Evolutionary conservation across 345 rosid species (phyloP).

Genomic region (Citrus hindsii): DNA sequence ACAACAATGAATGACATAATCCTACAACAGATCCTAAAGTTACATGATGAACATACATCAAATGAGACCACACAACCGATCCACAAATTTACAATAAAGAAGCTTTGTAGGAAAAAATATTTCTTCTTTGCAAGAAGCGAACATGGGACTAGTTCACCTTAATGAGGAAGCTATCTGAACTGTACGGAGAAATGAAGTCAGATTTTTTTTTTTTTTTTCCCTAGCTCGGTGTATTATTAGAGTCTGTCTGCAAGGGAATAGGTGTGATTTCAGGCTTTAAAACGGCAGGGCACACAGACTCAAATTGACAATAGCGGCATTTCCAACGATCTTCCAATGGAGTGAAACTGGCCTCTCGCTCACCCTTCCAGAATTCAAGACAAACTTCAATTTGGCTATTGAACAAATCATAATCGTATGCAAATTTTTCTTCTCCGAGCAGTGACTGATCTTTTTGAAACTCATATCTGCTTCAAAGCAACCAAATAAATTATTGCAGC

Average conservation of each 20-base stretch:
- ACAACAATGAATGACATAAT: neutral
- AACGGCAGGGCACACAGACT: constrained; percentile 40
- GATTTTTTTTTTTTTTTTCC: neutral
- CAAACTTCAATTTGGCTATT: constrained; percentile 31
- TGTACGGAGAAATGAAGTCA: neutral
- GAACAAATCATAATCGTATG: constrained; percentile 54
- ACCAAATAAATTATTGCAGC: neutral
- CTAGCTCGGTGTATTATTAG: neutral
- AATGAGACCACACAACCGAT: neutral
- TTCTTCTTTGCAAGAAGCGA: neutral
- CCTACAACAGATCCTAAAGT: neutral
- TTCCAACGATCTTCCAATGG: constrained; percentile 88
- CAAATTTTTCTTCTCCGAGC: constrained; percentile 61
- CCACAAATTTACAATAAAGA: neutral
- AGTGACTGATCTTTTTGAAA: constrained; percentile 62
- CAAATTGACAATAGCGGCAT: constrained; percentile 58
- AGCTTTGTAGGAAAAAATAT: constrained; percentile 2
- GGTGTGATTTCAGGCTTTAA: constrained; percentile 5
- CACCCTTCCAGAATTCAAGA: constrained; percentile 62
- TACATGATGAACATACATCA: neutral
- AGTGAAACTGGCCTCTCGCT: constrained; percentile 54
- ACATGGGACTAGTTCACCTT: neutral
- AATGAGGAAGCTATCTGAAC: neutral
- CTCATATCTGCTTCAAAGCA: constrained; percentile 57
- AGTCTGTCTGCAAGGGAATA: constrained; percentile 14